Percentiles rank a stretch among this genome's conserved stretches.
Evolutionary conservation across 768 basidiomycete genomes (phyloP).

Genomic region (Tylopilus plumbeoviolaceoides): DNA sequence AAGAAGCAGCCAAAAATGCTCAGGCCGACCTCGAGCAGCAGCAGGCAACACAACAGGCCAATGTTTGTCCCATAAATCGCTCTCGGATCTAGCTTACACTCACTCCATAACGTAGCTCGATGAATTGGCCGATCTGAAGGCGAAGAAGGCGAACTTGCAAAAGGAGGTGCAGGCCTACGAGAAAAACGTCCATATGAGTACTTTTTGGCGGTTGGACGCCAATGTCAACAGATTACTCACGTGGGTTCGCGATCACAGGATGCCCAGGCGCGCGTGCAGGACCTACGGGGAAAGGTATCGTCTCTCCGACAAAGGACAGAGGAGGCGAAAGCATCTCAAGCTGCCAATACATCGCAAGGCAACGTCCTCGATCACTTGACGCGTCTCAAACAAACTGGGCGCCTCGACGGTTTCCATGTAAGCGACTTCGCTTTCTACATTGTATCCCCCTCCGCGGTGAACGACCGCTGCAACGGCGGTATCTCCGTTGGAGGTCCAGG

Average conservation of each 20-base stretch:
- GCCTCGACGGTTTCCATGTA: slow-evolving; percentile 92
- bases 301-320: slow-evolving; percentile 71
- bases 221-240: neutral
- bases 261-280: slow-evolving; percentile 37
- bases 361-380: slow-evolving; percentile 81
- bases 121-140: slow-evolving; percentile 18
- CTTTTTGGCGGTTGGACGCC: neutral
- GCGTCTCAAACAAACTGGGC: slow-evolving; percentile 71
- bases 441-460: slow-evolving; percentile 16
- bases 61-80: slow-evolving; percentile 41
- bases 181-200: slow-evolving; percentile 49
- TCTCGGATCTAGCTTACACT: neutral
- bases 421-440: slow-evolving; percentile 23
- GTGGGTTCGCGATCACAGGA: slow-evolving; percentile 23
- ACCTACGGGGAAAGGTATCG: slow-evolving; percentile 54
- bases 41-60: slow-evolving; percentile 46
- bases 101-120: slow-evolving; percentile 13
- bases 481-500: neutral
- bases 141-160: slow-evolving; percentile 26
- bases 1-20: too few relatives aligned
- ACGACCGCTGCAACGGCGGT: neutral
- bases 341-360: slow-evolving; percentile 79
- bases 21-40: slow-evolving; percentile 43
- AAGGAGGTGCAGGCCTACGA: slow-evolving; percentile 44
- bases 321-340: slow-evolving; percentile 86